These are phyloP conservation scores for Pichia sp. DNA, from an alignment of 1,139 yeast genomes.

Conservation along the genomic window DNA sequence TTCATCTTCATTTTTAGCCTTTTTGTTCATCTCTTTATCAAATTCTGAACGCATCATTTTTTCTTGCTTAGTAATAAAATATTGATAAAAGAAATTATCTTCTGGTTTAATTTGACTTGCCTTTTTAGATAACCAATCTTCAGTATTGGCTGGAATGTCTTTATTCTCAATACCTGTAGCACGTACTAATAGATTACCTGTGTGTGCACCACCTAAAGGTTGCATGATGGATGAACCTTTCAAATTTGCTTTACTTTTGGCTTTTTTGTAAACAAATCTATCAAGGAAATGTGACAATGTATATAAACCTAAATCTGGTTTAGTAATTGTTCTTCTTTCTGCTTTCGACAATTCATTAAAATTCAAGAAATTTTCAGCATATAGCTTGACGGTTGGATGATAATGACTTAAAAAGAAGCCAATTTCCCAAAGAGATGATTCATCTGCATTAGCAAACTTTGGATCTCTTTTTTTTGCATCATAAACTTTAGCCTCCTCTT, in stretches of 20 bases:
- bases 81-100: slow-evolving; percentile 84
- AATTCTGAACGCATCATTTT: slow-evolving; percentile 30
- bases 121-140: slow-evolving; percentile 71
- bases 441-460: slow-evolving; percentile 71
- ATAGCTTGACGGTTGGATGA: slow-evolving; percentile 86
- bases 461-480: slow-evolving; percentile 94
- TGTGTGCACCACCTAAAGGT: slow-evolving; percentile 86
- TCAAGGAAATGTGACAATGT: slow-evolving; percentile 88
- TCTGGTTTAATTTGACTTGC: slow-evolving; percentile 72
- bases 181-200: slow-evolving; percentile 68
- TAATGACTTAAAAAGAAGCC: slow-evolving; percentile 67
- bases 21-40: slow-evolving; percentile 30
- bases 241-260: slow-evolving; percentile 64
- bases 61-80: slow-evolving; percentile 59
- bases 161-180: slow-evolving; percentile 37
- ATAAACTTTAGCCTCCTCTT: slow-evolving; percentile 33
- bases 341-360: slow-evolving; percentile 37
- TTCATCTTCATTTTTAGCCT: slow-evolving; percentile 30
- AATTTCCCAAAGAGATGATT: slow-evolving; percentile 83
- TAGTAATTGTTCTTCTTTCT: slow-evolving; percentile 37
- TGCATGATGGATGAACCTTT: slow-evolving; percentile 96
- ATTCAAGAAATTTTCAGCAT: slow-evolving; percentile 59
- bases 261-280: slow-evolving; percentile 89
- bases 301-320: slow-evolving; percentile 87
- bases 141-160: slow-evolving; percentile 68